Evolutionary conservation across 2,329 filamentous ascomycete species (phyloP).

Genomic region (Colletotrichum godetiae): DNA sequence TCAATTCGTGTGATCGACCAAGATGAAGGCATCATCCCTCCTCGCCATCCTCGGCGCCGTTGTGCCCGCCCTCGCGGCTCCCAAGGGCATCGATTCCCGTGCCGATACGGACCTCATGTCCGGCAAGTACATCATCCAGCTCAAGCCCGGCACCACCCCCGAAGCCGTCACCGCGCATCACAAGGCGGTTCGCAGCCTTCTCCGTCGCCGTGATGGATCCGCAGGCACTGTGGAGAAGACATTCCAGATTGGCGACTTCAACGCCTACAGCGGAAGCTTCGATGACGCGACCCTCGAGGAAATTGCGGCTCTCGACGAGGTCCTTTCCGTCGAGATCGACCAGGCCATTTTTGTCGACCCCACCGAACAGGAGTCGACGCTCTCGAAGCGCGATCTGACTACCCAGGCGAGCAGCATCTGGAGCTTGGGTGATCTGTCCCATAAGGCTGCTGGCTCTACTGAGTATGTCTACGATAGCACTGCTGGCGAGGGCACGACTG

Average conservation of each 20-base stretch:
- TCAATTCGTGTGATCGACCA: neutral
- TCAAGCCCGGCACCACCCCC: conserved; percentile 49
- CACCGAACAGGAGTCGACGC: neutral
- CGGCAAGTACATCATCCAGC: conserved; percentile 58
- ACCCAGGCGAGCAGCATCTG: conserved; percentile 41
- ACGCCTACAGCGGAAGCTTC: conserved; percentile 57
- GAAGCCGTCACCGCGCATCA: conserved; percentile 43
- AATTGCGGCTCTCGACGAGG: conserved; percentile 49
- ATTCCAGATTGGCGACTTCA: conserved; percentile 42
- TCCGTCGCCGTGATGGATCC: conserved; percentile 47
- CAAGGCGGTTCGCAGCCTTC: conserved; percentile 41
- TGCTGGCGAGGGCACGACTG: conserved; percentile 41
- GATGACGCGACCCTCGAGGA: conserved; percentile 51
- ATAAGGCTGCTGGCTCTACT: conserved; percentile 45
- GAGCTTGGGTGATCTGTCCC: conserved; percentile 52
- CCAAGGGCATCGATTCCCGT: conserved; percentile 5
- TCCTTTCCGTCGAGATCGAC: conserved; percentile 46
- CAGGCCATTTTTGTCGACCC: conserved; percentile 23
- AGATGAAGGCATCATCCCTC: conserved; percentile 18
- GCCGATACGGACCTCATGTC: conserved; percentile 41
- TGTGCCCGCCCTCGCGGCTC: conserved; percentile 18
- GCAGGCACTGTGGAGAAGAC: conserved; percentile 39
- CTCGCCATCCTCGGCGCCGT: conserved; percentile 15
- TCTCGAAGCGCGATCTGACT: conserved; percentile 27
- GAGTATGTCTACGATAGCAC: conserved; percentile 42